phyloP scores from a whole-genome alignment of 1,284 basidiomycete species.

The Leccinum solheimii region DNA sequence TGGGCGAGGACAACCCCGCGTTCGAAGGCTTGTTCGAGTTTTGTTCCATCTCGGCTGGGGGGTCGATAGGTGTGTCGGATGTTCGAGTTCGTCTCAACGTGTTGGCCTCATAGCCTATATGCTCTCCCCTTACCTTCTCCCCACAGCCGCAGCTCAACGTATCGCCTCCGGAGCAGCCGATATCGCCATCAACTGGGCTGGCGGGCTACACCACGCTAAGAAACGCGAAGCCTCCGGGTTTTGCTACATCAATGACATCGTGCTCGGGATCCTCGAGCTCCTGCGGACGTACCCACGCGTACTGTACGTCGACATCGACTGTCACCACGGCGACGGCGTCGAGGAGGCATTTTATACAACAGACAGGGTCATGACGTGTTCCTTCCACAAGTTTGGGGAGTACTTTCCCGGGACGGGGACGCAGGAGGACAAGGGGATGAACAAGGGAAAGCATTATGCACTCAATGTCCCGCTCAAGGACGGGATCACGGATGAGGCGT shows the following conservation, averaged over 20 bases:
- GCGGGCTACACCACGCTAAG: constrained; percentile 97
- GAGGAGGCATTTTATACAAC: constrained; percentile 99
- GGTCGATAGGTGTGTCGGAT: constrained; percentile 68
- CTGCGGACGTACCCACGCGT: constrained; percentile 83
- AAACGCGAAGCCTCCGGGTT: constrained; percentile 96
- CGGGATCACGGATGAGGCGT: constrained; percentile 85
- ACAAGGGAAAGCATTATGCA: constrained; percentile 86
- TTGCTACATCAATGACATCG: constrained; percentile 98
- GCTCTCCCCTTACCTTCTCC: not conserved
- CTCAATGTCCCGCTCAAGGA: constrained; percentile 95
- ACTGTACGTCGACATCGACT: constrained; percentile 97
- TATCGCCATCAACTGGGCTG: constrained; percentile 97
- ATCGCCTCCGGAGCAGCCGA: constrained; percentile 84
- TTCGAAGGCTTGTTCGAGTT: constrained; percentile 98
- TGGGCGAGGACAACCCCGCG: constrained; percentile 94
- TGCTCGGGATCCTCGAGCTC: constrained; percentile 87
- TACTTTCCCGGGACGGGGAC: constrained; percentile 96
- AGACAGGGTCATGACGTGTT: constrained; percentile 90
- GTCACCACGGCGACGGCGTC: constrained; percentile 99
- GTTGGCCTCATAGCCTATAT: not conserved
- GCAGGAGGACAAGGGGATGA: constrained; percentile 83
- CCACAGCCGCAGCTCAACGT: constrained; percentile 75
- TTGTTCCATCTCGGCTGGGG: constrained; percentile 94
- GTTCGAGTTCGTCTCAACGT: not conserved
- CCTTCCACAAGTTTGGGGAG: constrained; percentile 96